Base-by-base conservation (phyloP, 495 filamentous ascomycete genomes). In the Hypoxylon fragiforme region DNA sequence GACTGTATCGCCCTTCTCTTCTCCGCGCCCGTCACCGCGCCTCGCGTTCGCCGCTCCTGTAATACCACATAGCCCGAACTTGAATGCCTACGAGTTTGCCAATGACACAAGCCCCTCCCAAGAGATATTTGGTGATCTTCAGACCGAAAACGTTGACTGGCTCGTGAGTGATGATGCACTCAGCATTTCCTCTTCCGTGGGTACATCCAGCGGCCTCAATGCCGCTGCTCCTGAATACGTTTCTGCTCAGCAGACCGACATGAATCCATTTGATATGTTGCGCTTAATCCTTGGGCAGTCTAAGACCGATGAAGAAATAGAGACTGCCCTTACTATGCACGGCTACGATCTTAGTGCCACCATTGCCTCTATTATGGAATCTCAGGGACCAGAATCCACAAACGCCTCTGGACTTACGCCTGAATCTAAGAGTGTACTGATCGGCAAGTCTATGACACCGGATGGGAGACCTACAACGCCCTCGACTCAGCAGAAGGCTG, bases 251-350 rank as follows among this genome's bases (percentile, higher is more conserved):
- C 85, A 87, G 56, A 77, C 75, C 55, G 91, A 97, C 63, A 99
- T 99, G 95, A 94, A 89, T 43, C 92, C 95, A 2, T 95, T 96
- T 74, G 95, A 99, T 70, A 99, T 99, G 79, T 77, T 99, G 35
- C 88, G 95, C 41, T 96, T 92, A 8, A 94, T 99, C 22, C 77
- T 99, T 26, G 91, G 92, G 8, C 91, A 92, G 63, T 85, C 87
- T 50, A 86, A 87, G 59, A 84, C 88, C 12, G 92, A 97, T 62
- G 92, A 97, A 44, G 95, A 99, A 67, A 92, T 97, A 43, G 91
- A 97, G 63, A 75, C 81, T 7, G 90, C 91, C 12, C 80, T 99
- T 39, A 91, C 92, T 67, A 78, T 84, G 52, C 92, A 96, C 67
- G 86, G 87, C 42, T 97, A 97, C 63, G 95, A 99, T 63, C 81